Conservation (phyloP, 306 rosid genomes). For the Hippophae tibetana region DNA sequence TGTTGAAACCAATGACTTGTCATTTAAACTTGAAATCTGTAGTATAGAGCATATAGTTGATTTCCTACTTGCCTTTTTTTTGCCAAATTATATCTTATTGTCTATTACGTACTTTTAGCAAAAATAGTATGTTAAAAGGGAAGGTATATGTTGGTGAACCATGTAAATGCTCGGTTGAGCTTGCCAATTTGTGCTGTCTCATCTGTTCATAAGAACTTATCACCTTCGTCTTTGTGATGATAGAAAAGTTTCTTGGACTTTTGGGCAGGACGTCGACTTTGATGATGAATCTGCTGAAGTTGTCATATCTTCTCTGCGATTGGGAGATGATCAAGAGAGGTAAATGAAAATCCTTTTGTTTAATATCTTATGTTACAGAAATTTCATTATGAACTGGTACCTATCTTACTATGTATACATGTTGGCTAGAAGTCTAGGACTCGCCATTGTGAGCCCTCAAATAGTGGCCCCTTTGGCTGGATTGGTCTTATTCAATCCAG, state of each 20-base stretch:
- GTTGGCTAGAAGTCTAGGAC: not conserved
- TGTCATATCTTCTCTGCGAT: conserved; percentile 83
- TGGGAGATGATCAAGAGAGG: conserved; percentile 99
- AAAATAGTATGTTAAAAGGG: too few species aligned
- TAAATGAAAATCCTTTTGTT: conserved; percentile 18
- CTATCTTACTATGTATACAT: not conserved
- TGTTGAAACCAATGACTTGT: too few species aligned
- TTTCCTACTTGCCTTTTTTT: too few species aligned
- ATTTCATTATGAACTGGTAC: not conserved
- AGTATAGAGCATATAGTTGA: too few species aligned
- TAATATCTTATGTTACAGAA: conserved; percentile 1
- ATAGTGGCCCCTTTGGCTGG: not conserved
- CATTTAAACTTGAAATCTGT: too few species aligned
- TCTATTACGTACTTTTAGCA: too few species aligned
- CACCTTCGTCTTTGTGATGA: conserved; percentile 2
- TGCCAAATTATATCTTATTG: too few species aligned
- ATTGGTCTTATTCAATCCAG: not conserved
- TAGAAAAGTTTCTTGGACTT: conserved; percentile 16
- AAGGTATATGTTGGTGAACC: too few species aligned
- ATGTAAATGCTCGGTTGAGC: not conserved
- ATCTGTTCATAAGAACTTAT: not conserved
- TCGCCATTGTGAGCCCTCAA: not conserved
- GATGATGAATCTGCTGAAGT: conserved; percentile 99
- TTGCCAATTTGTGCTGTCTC: not conserved
- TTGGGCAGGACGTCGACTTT: conserved; percentile 82